phyloP scores from a whole-genome alignment of 2,329 filamentous ascomycete species.

The Colletotrichum nymphaeae region DNA sequence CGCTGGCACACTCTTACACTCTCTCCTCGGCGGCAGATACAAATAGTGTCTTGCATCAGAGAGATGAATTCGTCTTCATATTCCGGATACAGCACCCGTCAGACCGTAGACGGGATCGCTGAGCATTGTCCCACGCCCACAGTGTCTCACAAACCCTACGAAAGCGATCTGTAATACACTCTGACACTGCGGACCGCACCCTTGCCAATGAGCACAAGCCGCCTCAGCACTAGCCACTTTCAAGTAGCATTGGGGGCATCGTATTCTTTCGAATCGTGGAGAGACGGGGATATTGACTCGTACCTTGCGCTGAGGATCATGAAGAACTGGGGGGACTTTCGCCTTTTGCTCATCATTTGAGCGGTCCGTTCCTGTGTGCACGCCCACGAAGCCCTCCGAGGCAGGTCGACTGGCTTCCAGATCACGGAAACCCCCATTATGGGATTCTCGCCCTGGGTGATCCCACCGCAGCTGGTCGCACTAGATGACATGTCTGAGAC shows the following conservation, averaged over 20 bases:
- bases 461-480: constrained; percentile 28
- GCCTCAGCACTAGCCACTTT: constrained; percentile 12
- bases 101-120: constrained; percentile 2
- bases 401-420: background rate
- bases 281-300: constrained; percentile 33
- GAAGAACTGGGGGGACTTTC: background rate
- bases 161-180: constrained; percentile 4
- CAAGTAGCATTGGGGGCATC: constrained; percentile 22
- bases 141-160: constrained; percentile 7
- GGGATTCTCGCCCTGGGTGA: constrained; percentile 18
- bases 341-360: constrained; percentile 7
- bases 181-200: background rate
- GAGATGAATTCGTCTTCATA: constrained; percentile 6
- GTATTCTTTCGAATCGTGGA: constrained; percentile 26
- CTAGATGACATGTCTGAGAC: constrained; percentile 23
- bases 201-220: constrained; percentile 22
- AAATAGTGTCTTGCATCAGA: constrained; percentile 10
- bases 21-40: background rate
- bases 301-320: background rate
- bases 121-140: background rate
- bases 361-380: constrained; percentile 9
- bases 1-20: background rate
- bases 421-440: background rate
- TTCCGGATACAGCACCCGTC: constrained; percentile 14
- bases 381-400: background rate